phyloP scores from a whole-genome alignment of 1,284 basidiomycete genomes.

The Ganoderma lingzhi region DNA sequence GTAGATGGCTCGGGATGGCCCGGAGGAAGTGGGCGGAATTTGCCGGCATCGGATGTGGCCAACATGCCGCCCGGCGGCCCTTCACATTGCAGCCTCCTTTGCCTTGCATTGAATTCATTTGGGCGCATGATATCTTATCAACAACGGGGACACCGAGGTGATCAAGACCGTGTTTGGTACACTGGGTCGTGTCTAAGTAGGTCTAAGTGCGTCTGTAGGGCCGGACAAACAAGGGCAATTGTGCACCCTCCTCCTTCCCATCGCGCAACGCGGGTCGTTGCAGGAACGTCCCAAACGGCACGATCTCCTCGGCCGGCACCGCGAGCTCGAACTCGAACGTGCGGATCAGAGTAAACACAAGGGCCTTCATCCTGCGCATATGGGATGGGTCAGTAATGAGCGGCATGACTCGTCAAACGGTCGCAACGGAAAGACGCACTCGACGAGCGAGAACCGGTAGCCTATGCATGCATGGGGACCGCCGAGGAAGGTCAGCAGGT shows the following conservation, averaged over 20 bases:
- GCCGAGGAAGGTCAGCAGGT: conserved; percentile 66
- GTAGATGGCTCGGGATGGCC: not conserved
- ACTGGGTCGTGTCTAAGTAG: no score
- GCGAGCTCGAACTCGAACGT: conserved; percentile 64
- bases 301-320: conserved; percentile 44
- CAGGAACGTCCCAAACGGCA: conserved; percentile 18
- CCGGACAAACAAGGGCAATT: conserved; percentile 34
- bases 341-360: conserved; percentile 65
- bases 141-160: no score
- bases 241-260: conserved; percentile 24
- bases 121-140: no score
- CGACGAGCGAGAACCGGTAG: conserved; percentile 74
- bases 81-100: no score
- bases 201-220: conserved; percentile 1
- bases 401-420: not conserved
- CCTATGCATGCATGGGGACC: conserved; percentile 72
- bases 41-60: not conserved
- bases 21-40: not conserved
- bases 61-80: not conserved
- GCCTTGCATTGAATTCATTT: no score
- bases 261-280: conserved; percentile 30
- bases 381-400: not conserved
- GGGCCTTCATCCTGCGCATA: conserved; percentile 53
- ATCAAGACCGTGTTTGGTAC: no score
- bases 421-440: conserved; percentile 47